Conservation (phyloP, 805 yeast species). For the Soucietia sequanensis region DNA sequence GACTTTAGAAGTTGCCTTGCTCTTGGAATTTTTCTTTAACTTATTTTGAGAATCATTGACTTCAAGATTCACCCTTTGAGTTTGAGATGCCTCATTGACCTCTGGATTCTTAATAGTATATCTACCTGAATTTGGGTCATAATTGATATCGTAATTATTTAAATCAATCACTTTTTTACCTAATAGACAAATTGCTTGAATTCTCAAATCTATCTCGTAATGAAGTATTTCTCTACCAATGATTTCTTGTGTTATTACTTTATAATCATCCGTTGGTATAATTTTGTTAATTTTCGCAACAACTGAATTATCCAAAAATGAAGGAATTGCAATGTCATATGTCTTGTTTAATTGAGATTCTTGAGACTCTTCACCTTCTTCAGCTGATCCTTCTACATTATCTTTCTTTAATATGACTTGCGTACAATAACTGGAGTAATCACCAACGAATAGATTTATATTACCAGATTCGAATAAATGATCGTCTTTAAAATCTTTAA, state of each 20-base stretch:
- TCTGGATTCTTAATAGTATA: slow-evolving; percentile 1
- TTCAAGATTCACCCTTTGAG: slow-evolving; percentile 1
- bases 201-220: slow-evolving; percentile 29
- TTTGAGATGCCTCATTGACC: background rate
- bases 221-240: slow-evolving; percentile 7
- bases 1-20: slow-evolving; percentile 3
- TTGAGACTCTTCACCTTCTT: too few relatives aligned
- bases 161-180: slow-evolving; percentile 19
- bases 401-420: background rate
- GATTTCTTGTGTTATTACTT: background rate
- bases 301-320: slow-evolving; percentile 1
- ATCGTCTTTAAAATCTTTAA: slow-evolving; percentile 63
- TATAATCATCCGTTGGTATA: too few relatives aligned
- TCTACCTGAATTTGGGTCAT: slow-evolving; percentile 3
- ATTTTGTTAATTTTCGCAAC: background rate
- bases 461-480: slow-evolving; percentile 33
- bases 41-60: slow-evolving; percentile 5
- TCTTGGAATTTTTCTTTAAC: slow-evolving; percentile 3
- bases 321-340: background rate
- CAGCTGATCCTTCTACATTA: background rate
- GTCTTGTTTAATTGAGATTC: background rate
- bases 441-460: slow-evolving; percentile 22
- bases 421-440: slow-evolving; percentile 8
- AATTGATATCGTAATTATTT: slow-evolving; percentile 3
- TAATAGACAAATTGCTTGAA: slow-evolving; percentile 22